These are phyloP conservation scores for Boletus rubropictus DNA, from an alignment of 768 basidiomycete genomes.

Conservation along the genomic window DNA sequence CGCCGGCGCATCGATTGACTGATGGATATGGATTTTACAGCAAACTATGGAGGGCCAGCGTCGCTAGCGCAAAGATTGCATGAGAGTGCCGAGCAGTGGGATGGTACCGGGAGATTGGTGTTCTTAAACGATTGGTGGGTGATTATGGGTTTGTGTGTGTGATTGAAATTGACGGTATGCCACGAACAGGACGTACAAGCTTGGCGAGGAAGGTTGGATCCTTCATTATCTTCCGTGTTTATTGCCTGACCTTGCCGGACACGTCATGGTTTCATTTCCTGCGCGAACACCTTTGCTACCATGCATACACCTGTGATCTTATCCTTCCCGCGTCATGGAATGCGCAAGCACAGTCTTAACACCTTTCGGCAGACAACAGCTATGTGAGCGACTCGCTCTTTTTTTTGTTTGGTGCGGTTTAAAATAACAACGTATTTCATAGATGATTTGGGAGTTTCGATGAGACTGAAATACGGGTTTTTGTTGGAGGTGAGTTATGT, in stretches of 20 bases:
- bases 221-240: neutral
- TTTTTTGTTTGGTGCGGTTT: neutral
- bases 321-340: no score
- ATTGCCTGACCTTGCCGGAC: neutral
- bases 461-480: conserved; percentile 75
- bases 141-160: conserved; percentile 2
- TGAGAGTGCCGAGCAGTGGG: conserved; percentile 51
- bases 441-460: conserved; percentile 66
- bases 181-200: conserved; percentile 69
- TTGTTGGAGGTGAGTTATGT: conserved; percentile 46
- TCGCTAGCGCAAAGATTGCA: conserved; percentile 53
- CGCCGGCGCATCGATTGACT: neutral
- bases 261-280: neutral
- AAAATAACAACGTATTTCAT: neutral
- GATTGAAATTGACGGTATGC: neutral
- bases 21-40: conserved; percentile 29
- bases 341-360: conserved; percentile 52
- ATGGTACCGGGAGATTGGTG: conserved; percentile 53
- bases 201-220: conserved; percentile 73
- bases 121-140: conserved; percentile 82
- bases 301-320: neutral
- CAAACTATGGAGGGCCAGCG: conserved; percentile 56
- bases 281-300: neutral
- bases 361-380: conserved; percentile 84
- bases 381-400: conserved; percentile 48